Evolutionary conservation across 2,329 filamentous ascomycete species (phyloP).

Genomic region (Coniosporium tulheliwenetii): DNA sequence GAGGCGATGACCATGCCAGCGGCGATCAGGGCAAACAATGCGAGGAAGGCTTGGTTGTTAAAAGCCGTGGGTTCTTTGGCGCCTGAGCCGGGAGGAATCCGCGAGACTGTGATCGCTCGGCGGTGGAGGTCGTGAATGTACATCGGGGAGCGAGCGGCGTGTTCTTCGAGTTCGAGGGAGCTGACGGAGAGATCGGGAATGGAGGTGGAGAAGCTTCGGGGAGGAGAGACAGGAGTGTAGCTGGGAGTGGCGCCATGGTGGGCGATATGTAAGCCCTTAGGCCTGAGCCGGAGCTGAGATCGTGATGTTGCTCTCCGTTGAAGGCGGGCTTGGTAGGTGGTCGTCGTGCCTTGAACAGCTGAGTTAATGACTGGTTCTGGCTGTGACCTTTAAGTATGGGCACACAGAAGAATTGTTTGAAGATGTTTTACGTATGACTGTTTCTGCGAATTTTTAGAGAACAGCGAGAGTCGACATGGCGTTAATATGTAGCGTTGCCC

Average conservation of each 20-base stretch:
- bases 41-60: conserved; percentile 52
- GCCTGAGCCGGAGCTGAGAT: not conserved
- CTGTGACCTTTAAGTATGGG: no score
- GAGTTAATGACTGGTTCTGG: no score
- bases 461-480: no score
- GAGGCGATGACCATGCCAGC: conserved; percentile 55
- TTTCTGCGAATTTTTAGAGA: no score
- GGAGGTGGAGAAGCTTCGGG: conserved; percentile 4
- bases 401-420: no score
- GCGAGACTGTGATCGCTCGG: conserved; percentile 8
- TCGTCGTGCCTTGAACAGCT: no score
- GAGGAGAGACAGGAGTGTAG: conserved; percentile 9
- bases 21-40: conserved; percentile 72
- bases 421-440: no score
- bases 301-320: no score
- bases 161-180: conserved; percentile 13
- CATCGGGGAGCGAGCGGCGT: conserved; percentile 13
- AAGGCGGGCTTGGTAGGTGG: no score
- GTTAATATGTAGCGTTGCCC: no score
- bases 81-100: conserved; percentile 16
- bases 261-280: not conserved
- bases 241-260: conserved; percentile 13
- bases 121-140: conserved; percentile 14
- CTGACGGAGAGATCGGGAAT: conserved; percentile 13
- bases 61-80: conserved; percentile 19